Percentiles rank a stretch among this genome's conserved stretches.
These are phyloP conservation scores for Grosmannia clavigera DNA, from an alignment of 2,329 filamentous ascomycete genomes.

Conservation along the genomic window DNA sequence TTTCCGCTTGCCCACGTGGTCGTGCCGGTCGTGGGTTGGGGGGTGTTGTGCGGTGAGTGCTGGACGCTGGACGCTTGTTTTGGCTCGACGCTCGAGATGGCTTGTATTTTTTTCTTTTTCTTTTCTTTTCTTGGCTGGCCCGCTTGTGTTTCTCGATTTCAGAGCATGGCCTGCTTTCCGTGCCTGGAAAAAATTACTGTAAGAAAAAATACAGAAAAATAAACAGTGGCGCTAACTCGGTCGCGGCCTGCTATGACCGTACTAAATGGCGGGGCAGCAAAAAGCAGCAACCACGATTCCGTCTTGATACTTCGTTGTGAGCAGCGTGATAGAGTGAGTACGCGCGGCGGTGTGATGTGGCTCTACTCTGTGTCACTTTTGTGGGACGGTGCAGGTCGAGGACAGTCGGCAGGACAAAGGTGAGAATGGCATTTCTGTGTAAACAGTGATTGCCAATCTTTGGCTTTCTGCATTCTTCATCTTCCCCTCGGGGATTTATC, in stretches of 20 bases:
- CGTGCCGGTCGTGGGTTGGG: background rate
- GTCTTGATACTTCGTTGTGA: too few species aligned
- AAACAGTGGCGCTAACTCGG: background rate
- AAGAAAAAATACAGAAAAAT: background rate
- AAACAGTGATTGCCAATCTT: too few species aligned
- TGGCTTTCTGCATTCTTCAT: too few species aligned
- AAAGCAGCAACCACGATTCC: background rate
- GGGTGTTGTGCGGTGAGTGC: background rate
- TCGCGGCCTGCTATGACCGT: background rate
- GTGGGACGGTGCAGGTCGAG: too few species aligned
- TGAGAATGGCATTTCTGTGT: too few species aligned
- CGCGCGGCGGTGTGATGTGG: background rate
- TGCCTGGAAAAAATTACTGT: background rate
- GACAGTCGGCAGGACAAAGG: too few species aligned
- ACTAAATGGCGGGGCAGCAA: conserved; percentile 2
- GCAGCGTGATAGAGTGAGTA: background rate
- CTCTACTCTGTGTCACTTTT: too few species aligned
- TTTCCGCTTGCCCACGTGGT: background rate
- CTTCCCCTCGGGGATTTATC: too few species aligned
- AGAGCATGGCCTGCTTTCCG: background rate
- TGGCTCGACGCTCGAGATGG: too few species aligned
- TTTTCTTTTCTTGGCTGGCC: background rate
- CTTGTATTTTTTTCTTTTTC: too few species aligned
- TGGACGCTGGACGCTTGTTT: background rate
- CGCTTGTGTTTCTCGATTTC: too few species aligned